Evolutionary conservation across 345 rosid species (phyloP), one percentile per base, ranked within the genome.

Genomic region (Cardiospermum halicacabum): DNA sequence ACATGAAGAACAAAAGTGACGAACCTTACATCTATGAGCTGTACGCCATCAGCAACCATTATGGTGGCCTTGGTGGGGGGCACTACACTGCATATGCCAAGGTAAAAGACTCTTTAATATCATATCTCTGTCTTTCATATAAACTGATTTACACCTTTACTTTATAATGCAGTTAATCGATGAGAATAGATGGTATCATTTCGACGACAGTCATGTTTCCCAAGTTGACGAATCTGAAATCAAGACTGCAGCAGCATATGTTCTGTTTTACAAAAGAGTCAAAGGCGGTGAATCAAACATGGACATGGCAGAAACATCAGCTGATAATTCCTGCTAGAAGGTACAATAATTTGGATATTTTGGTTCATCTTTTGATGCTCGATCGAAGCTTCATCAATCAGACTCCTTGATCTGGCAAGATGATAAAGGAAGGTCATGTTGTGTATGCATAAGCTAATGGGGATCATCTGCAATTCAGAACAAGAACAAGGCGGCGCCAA

Each of bases 71-170:
- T 56, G 95, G 96, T 49, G 95, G 95, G 25, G 98, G 98, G 64
- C 98, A 90, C 69, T 90, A 93, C 70, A 90, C 97, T 68, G 98
- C 98, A 27, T 85, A 80, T 69, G 89, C 95, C 7, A 93, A 93
- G 98, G 98, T 90, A 71, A 74, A 66, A 7, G 11, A 40, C 3
- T 65, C 13, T 7, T 10, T 12, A 6, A 0, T 1, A 3, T 43
- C 6, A 6, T 34, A 10, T 36, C 2, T 32, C 7, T 13, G 64
- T 36, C 45, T 24, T 2, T 62, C 43, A 49, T 49, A 32, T 48
- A 18, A 2, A 1, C 8, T 5, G 7, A 7, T 27, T 36, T 58
- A 24, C 13, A 25, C 39, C 11, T 27, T 16, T 42, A 27, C 18
- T 31, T 34, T 0, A n/a, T 48, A 48, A 2, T 77, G 81, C 84